These are phyloP conservation scores for Ganoderma boninense DNA, from an alignment of 1,284 basidiomycete species.

Conservation along the genomic window DNA sequence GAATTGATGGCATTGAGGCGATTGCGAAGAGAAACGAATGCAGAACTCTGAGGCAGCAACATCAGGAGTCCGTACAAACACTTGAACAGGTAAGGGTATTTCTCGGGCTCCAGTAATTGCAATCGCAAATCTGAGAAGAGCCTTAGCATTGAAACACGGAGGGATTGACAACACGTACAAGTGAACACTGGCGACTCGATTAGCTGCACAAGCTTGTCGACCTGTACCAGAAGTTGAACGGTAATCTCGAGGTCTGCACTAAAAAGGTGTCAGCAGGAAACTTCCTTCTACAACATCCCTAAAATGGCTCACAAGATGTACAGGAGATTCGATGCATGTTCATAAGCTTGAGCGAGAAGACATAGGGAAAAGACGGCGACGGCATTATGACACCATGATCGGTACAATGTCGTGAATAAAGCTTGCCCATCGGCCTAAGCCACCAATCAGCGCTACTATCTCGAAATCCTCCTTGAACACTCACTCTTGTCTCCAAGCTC, in stretches of 20 bases:
- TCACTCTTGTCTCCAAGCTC: constrained; percentile 90
- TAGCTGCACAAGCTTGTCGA: constrained; percentile 98
- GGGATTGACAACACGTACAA: constrained; percentile 58
- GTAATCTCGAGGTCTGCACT: constrained; percentile 98
- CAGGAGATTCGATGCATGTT: constrained; percentile 97
- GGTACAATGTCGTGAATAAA: constrained; percentile 91
- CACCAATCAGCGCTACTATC: constrained; percentile 13
- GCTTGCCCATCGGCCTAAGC: constrained; percentile 90
- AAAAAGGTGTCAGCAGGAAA: constrained; percentile 6
- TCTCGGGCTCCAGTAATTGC: constrained; percentile 96
- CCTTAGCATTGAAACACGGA: constrained; percentile 4
- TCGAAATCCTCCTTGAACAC: constrained; percentile 33
- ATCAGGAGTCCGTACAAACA: constrained; percentile 97
- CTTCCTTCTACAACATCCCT: neutral
- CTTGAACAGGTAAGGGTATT: constrained; percentile 97
- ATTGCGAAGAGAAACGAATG: constrained; percentile 95
- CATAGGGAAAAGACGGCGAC: constrained; percentile 97
- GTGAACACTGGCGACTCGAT: constrained; percentile 99
- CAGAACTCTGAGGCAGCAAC: constrained; percentile 96
- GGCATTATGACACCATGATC: constrained; percentile 99
- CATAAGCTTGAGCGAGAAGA: constrained; percentile 96
- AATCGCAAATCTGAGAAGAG: constrained; percentile 83
- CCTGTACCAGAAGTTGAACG: constrained; percentile 93
- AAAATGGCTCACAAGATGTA: constrained; percentile 85
- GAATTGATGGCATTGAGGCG: constrained; percentile 95